Base-by-base conservation (phyloP, 2,329 filamentous ascomycete species). In the Colletotrichum chrysophilum region DNA sequence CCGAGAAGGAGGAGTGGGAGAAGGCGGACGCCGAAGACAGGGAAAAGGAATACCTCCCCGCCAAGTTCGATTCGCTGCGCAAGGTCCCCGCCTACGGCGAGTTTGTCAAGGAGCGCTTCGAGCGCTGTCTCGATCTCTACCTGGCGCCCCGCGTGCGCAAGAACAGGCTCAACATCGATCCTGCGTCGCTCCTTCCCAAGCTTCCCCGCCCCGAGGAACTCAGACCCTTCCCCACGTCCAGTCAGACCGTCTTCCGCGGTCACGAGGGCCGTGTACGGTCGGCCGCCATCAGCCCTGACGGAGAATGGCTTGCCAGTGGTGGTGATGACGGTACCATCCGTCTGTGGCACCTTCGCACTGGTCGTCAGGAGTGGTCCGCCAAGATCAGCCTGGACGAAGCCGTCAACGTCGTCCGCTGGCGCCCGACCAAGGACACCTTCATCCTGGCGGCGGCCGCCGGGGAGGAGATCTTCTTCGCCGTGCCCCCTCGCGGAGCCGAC, bases 91-190 rank as follows among this genome's bases (percentile, higher is more conserved):
- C 94, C 18, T 99, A 98, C 83, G 94, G 90, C 66, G 91, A 90
- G 70, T 95, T 98, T 79, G 93, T 99, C 83, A 98, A 98, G 85
- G 97, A 99, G 85, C 94, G 96, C 79, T 99, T 99, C 80, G 96
- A 99, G 84, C 91, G 97, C 78, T 98, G 96, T 83, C 88, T 99
- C 79, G 97, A 99, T 85, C 90, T 99, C 21, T 99, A 99, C 84
- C 90, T 99, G 75, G 97, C 97, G 18, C 97, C 97, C 62, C 91
- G 97, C 81, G 93, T 99, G 72, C 93, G 96, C 76, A 94, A 97
- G 84, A 98, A 96, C 87, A 94, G 96, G 84, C 91, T 99, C 81
- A 98, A 98, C 86, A 98, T 99, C 81, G 97, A 99, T 80, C 97
- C 97, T 4, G 94, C 94, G 84, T 98, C 95, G 48, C 88, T 99